Conservation (phyloP, 2,329 filamentous ascomycete genomes). For the Exserohilum turcica region DNA sequence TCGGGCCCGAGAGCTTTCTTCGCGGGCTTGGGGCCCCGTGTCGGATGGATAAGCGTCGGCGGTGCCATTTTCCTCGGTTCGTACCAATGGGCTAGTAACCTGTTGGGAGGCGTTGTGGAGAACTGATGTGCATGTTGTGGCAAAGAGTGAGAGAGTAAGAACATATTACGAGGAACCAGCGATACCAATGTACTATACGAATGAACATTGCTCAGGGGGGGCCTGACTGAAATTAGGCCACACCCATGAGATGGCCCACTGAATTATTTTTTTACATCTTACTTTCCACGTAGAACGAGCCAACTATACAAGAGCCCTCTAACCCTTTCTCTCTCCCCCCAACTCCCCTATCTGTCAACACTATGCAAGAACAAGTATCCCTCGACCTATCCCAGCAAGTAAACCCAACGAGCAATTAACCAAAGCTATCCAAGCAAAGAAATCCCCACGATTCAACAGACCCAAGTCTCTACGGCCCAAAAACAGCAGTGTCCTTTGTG, state of each 20-base stretch:
- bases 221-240: no score
- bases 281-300: background rate
- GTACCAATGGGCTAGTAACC: conserved; percentile 87
- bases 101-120: conserved; percentile 58
- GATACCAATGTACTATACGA: conserved; percentile 2
- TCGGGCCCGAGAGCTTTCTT: conserved; percentile 73
- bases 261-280: background rate
- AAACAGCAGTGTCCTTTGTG: conserved; percentile 21
- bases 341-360: no score
- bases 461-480: conserved; percentile 18
- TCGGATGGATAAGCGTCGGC: conserved; percentile 93
- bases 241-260: no score
- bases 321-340: no score
- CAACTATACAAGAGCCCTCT: background rate
- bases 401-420: no score
- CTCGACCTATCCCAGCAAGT: no score
- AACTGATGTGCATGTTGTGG: background rate
- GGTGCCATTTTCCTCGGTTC: conserved; percentile 93
- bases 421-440: background rate
- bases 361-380: no score
- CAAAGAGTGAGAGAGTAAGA: background rate
- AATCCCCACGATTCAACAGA: background rate
- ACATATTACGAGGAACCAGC: background rate
- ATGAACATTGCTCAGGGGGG: background rate
- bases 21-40: conserved; percentile 76